These are phyloP conservation scores for Rhodotorula graminis DNA, from an alignment of 768 basidiomycete genomes.

Conservation along the genomic window DNA sequence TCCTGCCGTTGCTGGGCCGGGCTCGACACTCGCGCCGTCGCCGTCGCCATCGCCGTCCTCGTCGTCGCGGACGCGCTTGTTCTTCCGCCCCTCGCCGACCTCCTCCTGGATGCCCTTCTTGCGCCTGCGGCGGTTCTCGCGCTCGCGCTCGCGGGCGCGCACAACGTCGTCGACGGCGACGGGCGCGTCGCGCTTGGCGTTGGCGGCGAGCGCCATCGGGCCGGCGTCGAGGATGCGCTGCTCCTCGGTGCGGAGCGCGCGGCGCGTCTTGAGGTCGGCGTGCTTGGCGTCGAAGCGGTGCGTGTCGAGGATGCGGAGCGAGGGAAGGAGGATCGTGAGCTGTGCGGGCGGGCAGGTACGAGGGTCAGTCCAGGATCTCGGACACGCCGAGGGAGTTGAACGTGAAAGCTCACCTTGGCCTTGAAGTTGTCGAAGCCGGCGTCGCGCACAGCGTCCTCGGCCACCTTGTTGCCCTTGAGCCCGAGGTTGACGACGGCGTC, in stretches of 20 bases:
- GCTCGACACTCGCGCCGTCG: background rate
- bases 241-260: conserved; percentile 17
- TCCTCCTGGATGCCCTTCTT: conserved; percentile 6
- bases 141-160: conserved; percentile 7
- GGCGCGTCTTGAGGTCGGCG: conserved; percentile 32
- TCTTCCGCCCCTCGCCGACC: background rate
- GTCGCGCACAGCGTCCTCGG: conserved; percentile 22
- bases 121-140: conserved; percentile 17
- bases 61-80: background rate
- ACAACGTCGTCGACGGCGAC: conserved; percentile 7
- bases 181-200: conserved; percentile 4
- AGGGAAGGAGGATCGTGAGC: conserved; percentile 38
- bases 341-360: background rate
- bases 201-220: conserved; percentile 31
- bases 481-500: conserved; percentile 37
- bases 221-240: conserved; percentile 35
- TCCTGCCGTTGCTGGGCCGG: background rate
- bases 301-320: conserved; percentile 40
- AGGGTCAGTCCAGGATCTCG: background rate
- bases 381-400: background rate
- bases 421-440: conserved; percentile 32
- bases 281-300: conserved; percentile 39
- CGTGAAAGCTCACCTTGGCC: conserved; percentile 19
- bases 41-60: background rate
- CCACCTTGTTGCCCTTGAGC: conserved; percentile 38